phyloP scores from a whole-genome alignment of 225 moss, liverwort and hornwort species.

The Climacium dendroides region DNA sequence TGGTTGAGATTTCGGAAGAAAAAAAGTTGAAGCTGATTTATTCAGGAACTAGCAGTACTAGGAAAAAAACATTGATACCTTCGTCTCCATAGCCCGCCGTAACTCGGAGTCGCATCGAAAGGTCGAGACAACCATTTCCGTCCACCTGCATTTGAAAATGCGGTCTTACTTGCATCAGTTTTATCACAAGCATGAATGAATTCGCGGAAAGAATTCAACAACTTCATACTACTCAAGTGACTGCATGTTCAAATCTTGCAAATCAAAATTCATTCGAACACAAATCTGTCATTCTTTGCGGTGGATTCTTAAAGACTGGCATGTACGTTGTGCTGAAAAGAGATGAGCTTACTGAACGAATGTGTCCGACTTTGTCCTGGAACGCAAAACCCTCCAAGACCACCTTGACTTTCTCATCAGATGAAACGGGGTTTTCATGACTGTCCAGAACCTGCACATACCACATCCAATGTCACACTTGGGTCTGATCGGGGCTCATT shows the following conservation, averaged over 20 bases:
- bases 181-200: not conserved
- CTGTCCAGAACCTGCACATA: slow-evolving; percentile 7
- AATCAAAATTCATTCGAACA: not conserved
- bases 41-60: not conserved
- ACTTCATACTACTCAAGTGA: not conserved
- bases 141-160: slow-evolving; percentile 5
- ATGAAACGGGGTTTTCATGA: slow-evolving; percentile 1
- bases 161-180: not conserved
- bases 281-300: not conserved
- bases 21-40: not conserved
- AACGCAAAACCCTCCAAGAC: slow-evolving; percentile 10
- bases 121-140: slow-evolving; percentile 24
- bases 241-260: not conserved
- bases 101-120: slow-evolving; percentile 16
- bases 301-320: not conserved
- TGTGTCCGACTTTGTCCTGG: slow-evolving; percentile 10
- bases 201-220: not conserved
- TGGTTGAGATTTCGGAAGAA: not conserved
- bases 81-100: slow-evolving; percentile 6
- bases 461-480: not conserved
- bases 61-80: not conserved
- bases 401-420: slow-evolving; percentile 7
- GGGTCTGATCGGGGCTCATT: not conserved
- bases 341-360: not conserved
- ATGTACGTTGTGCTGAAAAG: not conserved